Conservation (phyloP, 1,284 basidiomycete genomes). For the Sporisorium exsertum region DNA sequence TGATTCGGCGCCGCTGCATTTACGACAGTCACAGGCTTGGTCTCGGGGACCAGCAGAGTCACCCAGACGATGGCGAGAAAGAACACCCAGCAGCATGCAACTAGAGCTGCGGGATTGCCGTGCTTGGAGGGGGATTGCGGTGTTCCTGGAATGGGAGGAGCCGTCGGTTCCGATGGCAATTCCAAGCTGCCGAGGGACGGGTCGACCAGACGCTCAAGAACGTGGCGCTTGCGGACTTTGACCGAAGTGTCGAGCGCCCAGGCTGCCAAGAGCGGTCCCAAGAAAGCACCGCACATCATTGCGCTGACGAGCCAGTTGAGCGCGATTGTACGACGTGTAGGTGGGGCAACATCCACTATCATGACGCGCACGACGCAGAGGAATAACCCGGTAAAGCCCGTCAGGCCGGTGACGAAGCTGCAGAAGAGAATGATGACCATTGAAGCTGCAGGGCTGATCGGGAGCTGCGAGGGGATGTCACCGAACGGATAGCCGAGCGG, state of each 20-base stretch:
- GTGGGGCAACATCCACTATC: slow-evolving; percentile 43
- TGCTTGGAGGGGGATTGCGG: slow-evolving; percentile 34
- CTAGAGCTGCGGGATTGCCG: slow-evolving; percentile 44
- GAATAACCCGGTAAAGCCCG: slow-evolving; percentile 36
- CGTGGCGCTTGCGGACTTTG: slow-evolving; percentile 12
- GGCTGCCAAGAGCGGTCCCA: slow-evolving; percentile 42
- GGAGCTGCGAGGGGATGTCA: slow-evolving; percentile 28
- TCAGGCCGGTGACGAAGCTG: slow-evolving; percentile 41
- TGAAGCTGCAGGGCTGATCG: slow-evolving; percentile 33
- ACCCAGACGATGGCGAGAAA: slow-evolving; percentile 37
- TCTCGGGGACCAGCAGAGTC: slow-evolving; percentile 39
- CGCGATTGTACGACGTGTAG: slow-evolving; percentile 33
- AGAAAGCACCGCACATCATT: slow-evolving; percentile 40
- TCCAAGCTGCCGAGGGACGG: slow-evolving; percentile 9
- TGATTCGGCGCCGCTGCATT: background rate
- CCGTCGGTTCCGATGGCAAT: slow-evolving; percentile 29
- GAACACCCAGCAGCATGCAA: slow-evolving; percentile 43
- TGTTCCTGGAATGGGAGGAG: slow-evolving; percentile 29
- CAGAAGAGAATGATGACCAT: slow-evolving; percentile 35
- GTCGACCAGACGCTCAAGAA: background rate
- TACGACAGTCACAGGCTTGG: slow-evolving; percentile 18
- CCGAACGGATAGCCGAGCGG: slow-evolving; percentile 49
- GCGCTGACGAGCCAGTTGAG: slow-evolving; percentile 50
- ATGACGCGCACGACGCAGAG: slow-evolving; percentile 43
- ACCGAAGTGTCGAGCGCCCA: slow-evolving; percentile 41